Percentiles rank a stretch among this genome's conserved stretches.
Evolutionary conservation across 768 basidiomycete genomes (phyloP).

Genomic region (Calocybe indica): DNA sequence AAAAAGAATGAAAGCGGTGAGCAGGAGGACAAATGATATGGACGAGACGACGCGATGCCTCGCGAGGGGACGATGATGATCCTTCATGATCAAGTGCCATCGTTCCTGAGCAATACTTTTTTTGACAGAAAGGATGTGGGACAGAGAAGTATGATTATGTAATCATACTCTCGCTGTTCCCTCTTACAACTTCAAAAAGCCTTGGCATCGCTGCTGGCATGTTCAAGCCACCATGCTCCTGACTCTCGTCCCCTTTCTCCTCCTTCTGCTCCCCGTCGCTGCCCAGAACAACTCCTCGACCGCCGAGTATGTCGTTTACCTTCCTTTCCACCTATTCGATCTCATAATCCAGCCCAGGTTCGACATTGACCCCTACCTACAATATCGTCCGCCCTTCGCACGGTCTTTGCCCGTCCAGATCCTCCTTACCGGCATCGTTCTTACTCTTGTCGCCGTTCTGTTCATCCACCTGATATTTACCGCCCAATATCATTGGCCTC

Average conservation of each 20-base stretch:
- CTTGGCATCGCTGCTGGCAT: neutral
- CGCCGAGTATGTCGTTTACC: constrained; percentile 7
- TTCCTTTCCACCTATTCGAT: neutral
- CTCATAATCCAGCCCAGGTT: constrained; percentile 15
- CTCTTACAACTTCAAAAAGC: too few species aligned
- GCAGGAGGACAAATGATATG: constrained; percentile 41
- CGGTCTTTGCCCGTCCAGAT: constrained; percentile 90
- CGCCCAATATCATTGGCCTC: constrained; percentile 91
- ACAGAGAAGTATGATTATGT: too few species aligned
- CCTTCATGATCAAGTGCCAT: constrained; percentile 10
- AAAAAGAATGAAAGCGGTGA: constrained; percentile 64
- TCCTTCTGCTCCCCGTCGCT: neutral
- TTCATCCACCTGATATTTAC: constrained; percentile 93
- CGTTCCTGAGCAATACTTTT: neutral
- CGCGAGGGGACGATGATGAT: constrained; percentile 33
- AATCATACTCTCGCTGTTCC: too few species aligned
- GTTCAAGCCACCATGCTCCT: neutral
- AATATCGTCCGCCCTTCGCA: constrained; percentile 74
- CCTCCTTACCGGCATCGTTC: constrained; percentile 74
- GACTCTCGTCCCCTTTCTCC: neutral
- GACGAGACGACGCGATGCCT: constrained; percentile 42
- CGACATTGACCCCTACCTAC: constrained; percentile 64
- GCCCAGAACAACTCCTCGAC: neutral
- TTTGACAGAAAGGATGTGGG: neutral
- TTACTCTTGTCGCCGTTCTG: constrained; percentile 81